Evolutionary conservation across 176 grass and related monocot species (phyloP).

Genomic region (Lolium multiflorum): DNA sequence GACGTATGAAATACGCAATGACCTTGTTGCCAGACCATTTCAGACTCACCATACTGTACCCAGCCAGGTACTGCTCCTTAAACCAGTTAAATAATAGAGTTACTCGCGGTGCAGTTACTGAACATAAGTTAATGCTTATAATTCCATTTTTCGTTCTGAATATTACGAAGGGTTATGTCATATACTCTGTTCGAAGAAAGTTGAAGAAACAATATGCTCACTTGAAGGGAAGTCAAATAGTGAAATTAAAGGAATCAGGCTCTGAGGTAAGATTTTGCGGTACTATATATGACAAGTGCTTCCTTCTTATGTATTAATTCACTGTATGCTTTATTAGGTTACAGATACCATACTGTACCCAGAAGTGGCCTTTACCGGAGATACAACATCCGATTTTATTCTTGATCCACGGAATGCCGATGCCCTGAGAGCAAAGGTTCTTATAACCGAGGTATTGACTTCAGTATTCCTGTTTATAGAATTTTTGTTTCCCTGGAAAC

Average conservation of each 20-base stretch:
- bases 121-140: constrained; percentile 17
- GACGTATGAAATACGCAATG: constrained; percentile 96
- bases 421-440: constrained; percentile 91
- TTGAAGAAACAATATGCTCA: constrained; percentile 86
- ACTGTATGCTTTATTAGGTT: constrained; percentile 62
- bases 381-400: constrained; percentile 96
- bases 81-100: constrained; percentile 31
- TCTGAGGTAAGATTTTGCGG: constrained; percentile 61
- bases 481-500: constrained; percentile 4
- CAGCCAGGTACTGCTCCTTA: constrained; percentile 68
- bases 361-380: constrained; percentile 95
- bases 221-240: constrained; percentile 84
- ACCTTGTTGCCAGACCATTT: constrained; percentile 95
- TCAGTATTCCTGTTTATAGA: not conserved
- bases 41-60: constrained; percentile 90
- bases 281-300: constrained; percentile 27
- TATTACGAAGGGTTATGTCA: constrained; percentile 73
- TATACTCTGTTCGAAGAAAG: constrained; percentile 89
- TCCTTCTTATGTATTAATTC: constrained; percentile 39
- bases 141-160: constrained; percentile 3
- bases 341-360: constrained; percentile 84
- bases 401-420: constrained; percentile 89
- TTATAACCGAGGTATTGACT: constrained; percentile 83
- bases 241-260: constrained; percentile 84
- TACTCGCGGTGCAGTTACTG: not conserved